Conservation (phyloP, 1,139 yeast species). For the Suhomyces chickasaworum region DNA sequence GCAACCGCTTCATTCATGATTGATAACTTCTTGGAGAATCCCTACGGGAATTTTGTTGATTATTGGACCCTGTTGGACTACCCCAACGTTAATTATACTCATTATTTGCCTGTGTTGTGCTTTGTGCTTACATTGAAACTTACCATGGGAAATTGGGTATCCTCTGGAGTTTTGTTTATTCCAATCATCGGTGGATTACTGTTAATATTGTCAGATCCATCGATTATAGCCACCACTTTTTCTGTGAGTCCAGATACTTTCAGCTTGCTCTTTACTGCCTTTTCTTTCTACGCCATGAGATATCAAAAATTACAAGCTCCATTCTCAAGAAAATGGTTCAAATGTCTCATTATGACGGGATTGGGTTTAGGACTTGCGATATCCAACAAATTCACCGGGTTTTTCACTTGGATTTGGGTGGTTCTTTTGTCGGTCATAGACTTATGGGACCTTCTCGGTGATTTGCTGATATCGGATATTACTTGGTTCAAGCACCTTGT, state of each 20-base stretch:
- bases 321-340: constrained; percentile 49
- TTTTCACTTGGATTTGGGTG: constrained; percentile 56
- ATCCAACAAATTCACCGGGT: constrained; percentile 57
- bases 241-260: constrained; percentile 54
- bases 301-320: constrained; percentile 37
- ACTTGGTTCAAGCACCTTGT: constrained; percentile 35
- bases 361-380: constrained; percentile 54
- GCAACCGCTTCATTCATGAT: too few relatives aligned
- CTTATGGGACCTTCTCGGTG: constrained; percentile 62
- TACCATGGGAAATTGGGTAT: constrained; percentile 53
- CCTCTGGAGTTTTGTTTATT: constrained; percentile 43
- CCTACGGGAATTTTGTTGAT: constrained; percentile 26
- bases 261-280: constrained; percentile 46
- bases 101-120: constrained; percentile 26
- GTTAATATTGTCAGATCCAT: constrained; percentile 54
- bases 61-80: constrained; percentile 23
- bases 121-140: constrained; percentile 35
- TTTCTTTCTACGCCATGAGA: constrained; percentile 49
- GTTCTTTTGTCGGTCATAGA: constrained; percentile 41
- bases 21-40: background rate
- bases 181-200: constrained; percentile 32
- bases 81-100: background rate
- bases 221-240: constrained; percentile 54
- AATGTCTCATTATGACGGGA: constrained; percentile 44
- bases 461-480: constrained; percentile 42